Percentiles rank a stretch among this genome's conserved stretches.
Conservation (phyloP, 1,139 yeast genomes). For the Candida buenavistaensis region DNA sequence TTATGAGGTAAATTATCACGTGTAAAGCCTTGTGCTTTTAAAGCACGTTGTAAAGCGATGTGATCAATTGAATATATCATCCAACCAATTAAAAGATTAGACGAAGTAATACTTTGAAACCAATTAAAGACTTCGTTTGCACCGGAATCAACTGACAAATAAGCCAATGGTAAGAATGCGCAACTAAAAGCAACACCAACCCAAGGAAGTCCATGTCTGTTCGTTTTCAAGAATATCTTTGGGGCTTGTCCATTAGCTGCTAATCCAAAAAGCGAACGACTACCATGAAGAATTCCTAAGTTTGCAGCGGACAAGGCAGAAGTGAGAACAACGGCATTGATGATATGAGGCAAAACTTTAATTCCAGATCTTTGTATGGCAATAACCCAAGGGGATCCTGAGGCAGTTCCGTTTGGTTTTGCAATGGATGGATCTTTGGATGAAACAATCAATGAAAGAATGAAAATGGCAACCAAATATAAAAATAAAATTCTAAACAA, state of each 20-base stretch:
- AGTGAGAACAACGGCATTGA: slow-evolving; percentile 50
- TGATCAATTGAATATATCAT: slow-evolving; percentile 30
- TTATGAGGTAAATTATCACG: slow-evolving; percentile 36
- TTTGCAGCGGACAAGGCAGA: slow-evolving; percentile 58
- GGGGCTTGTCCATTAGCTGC: slow-evolving; percentile 48
- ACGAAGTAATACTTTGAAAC: slow-evolving; percentile 28
- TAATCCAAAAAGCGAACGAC: slow-evolving; percentile 47
- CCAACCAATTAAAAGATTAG: slow-evolving; percentile 27
- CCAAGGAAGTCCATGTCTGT: slow-evolving; percentile 20
- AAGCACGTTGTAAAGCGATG: slow-evolving; percentile 31
- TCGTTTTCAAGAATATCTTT: slow-evolving; percentile 39
- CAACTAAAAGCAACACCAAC: slow-evolving; percentile 30
- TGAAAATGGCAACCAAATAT: slow-evolving; percentile 43
- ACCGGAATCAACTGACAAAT: slow-evolving; percentile 22
- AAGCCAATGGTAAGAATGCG: slow-evolving; percentile 27
- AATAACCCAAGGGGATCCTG: slow-evolving; percentile 55
- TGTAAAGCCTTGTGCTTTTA: slow-evolving; percentile 38
- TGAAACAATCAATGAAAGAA: slow-evolving; percentile 49
- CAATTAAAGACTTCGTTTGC: slow-evolving; percentile 28
- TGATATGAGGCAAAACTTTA: slow-evolving; percentile 46
- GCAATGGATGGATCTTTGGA: slow-evolving; percentile 40
- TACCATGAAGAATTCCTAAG: slow-evolving; percentile 38
- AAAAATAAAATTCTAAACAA: slow-evolving; percentile 45
- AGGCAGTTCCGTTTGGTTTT: slow-evolving; percentile 44
- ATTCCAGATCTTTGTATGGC: slow-evolving; percentile 53